Base-by-base conservation (phyloP, 768 basidiomycete species). In the Naganishia randhawae region DNA sequence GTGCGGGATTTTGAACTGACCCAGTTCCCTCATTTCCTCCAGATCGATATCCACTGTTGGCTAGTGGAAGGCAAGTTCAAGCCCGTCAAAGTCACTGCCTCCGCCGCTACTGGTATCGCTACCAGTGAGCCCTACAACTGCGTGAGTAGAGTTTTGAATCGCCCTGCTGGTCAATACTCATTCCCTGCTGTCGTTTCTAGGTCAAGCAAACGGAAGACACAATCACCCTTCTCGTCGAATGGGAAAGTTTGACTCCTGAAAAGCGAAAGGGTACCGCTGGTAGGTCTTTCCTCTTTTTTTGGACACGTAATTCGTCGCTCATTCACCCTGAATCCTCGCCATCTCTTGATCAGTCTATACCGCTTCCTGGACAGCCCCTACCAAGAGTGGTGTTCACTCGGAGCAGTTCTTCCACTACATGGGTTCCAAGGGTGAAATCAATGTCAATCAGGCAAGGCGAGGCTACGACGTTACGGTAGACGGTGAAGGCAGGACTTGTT, bases 391-490 rank as follows among this genome's bases (percentile, higher is more conserved):
- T n/a, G 84, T 95, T 10, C 92, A 94, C 78, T 88, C 89, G 9
- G 89, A 88, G 45, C 92, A 96, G 75, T 88, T 91, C 75, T 94
- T 90, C 89, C 92, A 94, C 80, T 94, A 93, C 81, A 91, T 94
- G 89, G 92, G 85, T 55, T 89, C 91, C 82, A 94, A 91, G 90
- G 93, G 93, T 27, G 93, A 95, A 71, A 90, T 95, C 78, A 86
- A 84, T 66, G 88, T 95, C 70, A 91, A 95, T 83, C 93, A 95
- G 80, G 92, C 92, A 48, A 91, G 92, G 79, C 88, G 92, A 77
- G 93, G 93, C 9, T 95, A 95, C 82, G 90, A 91, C 77, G 85
- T 91, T 73, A 91, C 90, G 29, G 83, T 88, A 53, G 92, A 95
- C 76, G 89, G 90, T 52, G 85, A 85, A 16, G 92, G 92, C 53